Conservation (phyloP, 2,329 filamentous ascomycete genomes). For the Aureobasidium sp. region DNA sequence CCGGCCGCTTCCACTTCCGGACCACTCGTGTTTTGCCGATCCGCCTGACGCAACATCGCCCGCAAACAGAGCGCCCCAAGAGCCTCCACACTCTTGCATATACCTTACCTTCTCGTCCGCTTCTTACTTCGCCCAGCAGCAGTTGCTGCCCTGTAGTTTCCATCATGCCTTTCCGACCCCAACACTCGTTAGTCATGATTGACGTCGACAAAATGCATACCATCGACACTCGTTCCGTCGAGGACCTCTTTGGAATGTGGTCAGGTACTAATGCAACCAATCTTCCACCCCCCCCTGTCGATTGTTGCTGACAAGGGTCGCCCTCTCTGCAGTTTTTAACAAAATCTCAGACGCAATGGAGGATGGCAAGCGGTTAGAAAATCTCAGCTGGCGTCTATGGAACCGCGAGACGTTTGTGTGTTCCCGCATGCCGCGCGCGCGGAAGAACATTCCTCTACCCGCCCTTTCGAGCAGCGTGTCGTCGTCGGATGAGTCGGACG, state of each 20-base stretch:
- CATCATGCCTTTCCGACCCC: slow-evolving; percentile 73
- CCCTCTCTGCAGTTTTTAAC: slow-evolving; percentile 54
- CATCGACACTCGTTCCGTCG: slow-evolving; percentile 84
- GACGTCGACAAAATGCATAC: slow-evolving; percentile 88
- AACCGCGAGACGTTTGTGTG: slow-evolving; percentile 58
- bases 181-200: slow-evolving; percentile 80
- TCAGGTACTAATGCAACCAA: slow-evolving; percentile 57
- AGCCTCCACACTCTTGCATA: not conserved
- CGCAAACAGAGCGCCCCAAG: slow-evolving; percentile 6
- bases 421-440: slow-evolving; percentile 17
- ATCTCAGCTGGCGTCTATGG: slow-evolving; percentile 93
- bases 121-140: not conserved
- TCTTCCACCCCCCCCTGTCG: not conserved
- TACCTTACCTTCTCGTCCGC: not conserved
- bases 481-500: slow-evolving; percentile 35
- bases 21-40: not conserved
- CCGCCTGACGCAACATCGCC: slow-evolving; percentile 7
- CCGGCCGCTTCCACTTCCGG: not conserved
- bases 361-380: slow-evolving; percentile 84
- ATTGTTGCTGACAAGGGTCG: slow-evolving; percentile 10
- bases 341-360: slow-evolving; percentile 91
- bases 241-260: slow-evolving; percentile 95
- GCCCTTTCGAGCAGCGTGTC: slow-evolving; percentile 38
- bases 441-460: slow-evolving; percentile 27
- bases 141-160: slow-evolving; percentile 3